Conservation (phyloP, 2,329 filamentous ascomycete species). For the Botrytis galanthina region DNA sequence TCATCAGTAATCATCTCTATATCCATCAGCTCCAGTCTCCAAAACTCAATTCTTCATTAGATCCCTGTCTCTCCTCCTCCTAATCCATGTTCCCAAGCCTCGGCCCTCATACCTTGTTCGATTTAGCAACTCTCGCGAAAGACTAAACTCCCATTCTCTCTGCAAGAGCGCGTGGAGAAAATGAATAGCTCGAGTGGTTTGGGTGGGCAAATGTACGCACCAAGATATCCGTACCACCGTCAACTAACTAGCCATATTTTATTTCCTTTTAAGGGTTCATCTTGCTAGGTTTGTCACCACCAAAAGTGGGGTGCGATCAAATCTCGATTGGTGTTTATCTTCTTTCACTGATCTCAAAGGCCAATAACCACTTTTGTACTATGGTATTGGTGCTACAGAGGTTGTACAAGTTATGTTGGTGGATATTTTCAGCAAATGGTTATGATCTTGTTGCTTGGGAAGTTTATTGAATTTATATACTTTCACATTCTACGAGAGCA, state of each 20-base stretch:
- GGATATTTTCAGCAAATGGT: not conserved
- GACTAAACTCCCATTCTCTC: not conserved
- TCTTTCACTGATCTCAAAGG: slow-evolving; percentile 4
- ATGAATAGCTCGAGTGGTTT: not conserved
- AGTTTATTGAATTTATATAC: not conserved
- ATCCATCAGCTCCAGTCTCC: not conserved
- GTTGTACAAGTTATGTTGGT: not conserved
- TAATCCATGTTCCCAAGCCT: slow-evolving; percentile 8
- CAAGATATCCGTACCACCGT: not conserved
- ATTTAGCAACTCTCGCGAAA: not conserved
- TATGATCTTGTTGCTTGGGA: not conserved
- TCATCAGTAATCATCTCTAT: not conserved
- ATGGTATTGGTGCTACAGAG: not conserved
- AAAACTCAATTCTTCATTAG: not conserved
- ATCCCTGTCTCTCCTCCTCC: slow-evolving; percentile 1
- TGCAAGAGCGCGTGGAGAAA: slow-evolving; percentile 18
- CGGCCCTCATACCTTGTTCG: slow-evolving; percentile 11
- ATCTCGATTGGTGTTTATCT: slow-evolving; percentile 16
- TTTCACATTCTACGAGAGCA: not conserved
- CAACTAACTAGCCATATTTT: not conserved
- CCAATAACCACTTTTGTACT: not conserved
- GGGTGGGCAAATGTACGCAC: not conserved
- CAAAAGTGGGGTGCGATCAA: slow-evolving; percentile 7
- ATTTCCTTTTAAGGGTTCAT: not conserved
- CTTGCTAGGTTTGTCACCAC: not conserved